phyloP scores from a whole-genome alignment of 345 rosid genomes.

The Xanthoceras sorbifolium region DNA sequence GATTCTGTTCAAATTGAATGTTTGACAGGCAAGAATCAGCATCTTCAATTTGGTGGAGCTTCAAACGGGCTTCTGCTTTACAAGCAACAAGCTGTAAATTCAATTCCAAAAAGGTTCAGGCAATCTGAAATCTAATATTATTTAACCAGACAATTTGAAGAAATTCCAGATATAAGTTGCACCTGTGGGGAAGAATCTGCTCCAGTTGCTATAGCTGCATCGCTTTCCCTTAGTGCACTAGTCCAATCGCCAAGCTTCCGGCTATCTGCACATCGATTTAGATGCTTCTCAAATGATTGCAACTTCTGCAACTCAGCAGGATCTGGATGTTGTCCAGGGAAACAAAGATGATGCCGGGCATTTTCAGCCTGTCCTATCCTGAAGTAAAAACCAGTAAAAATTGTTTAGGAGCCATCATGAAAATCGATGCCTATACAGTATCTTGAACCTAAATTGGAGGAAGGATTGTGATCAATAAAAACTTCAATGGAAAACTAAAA shows the following conservation, averaged over 20 bases:
- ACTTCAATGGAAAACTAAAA: neutral
- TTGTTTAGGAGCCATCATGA: neutral
- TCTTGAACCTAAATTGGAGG: neutral
- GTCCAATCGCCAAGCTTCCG: slow-evolving; percentile 86
- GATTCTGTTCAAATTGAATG: slow-evolving; percentile 41
- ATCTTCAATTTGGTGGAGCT: slow-evolving; percentile 75
- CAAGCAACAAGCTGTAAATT: slow-evolving; percentile 78
- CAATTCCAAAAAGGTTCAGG: slow-evolving; percentile 28
- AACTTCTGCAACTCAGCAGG: slow-evolving; percentile 69
- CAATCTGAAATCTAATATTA: slow-evolving; percentile 8
- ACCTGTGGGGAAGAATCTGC: slow-evolving; percentile 90
- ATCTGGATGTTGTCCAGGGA: slow-evolving; percentile 68
- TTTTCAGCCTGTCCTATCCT: slow-evolving; percentile 84
- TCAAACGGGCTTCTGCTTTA: slow-evolving; percentile 85
- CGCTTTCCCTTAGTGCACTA: slow-evolving; percentile 59
- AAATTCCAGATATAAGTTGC: slow-evolving; percentile 1
- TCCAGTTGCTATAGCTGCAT: slow-evolving; percentile 75
- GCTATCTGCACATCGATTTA: slow-evolving; percentile 65
- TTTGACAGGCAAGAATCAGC: slow-evolving; percentile 60
- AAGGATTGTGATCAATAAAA: neutral
- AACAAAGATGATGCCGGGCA: slow-evolving; percentile 63
- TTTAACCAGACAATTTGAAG: slow-evolving; percentile 6
- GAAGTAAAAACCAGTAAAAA: slow-evolving; percentile 20
- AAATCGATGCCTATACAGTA: neutral
- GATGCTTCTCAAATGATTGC: slow-evolving; percentile 78